Evolutionary conservation across 345 rosid genomes (phyloP).

Genomic region (Streptanthus diversifolius): DNA sequence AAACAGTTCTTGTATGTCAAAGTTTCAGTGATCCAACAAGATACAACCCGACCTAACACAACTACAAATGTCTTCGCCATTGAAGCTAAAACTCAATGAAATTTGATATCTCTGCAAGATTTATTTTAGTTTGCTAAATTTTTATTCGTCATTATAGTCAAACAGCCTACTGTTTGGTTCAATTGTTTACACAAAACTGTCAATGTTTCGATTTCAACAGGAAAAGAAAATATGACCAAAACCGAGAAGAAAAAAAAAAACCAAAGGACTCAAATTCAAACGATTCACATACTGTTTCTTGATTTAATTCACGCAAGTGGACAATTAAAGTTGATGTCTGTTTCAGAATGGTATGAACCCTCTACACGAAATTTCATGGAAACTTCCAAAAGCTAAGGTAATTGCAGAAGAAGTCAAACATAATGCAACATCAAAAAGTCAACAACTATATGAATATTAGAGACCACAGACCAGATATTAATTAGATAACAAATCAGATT

Average conservation of each 20-base stretch:
- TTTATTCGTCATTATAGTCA: slow-evolving; percentile 2
- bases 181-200: background rate
- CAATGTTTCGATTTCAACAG: background rate
- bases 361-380: slow-evolving; percentile 27
- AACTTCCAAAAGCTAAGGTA: slow-evolving; percentile 13
- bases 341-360: slow-evolving; percentile 9
- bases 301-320: slow-evolving; percentile 24
- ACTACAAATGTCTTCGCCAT: background rate
- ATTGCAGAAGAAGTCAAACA: slow-evolving; percentile 22
- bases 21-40: slow-evolving; percentile 10
- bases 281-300: background rate
- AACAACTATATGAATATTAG: slow-evolving; percentile 18
- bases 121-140: background rate
- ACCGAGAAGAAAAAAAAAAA: background rate
- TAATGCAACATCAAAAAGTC: background rate
- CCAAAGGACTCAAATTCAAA: background rate
- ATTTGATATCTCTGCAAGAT: background rate
- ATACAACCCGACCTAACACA: background rate
- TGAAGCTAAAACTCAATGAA: background rate
- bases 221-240: background rate
- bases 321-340: slow-evolving; percentile 24
- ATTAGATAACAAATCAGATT: background rate
- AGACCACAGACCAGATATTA: background rate
- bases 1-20: background rate
- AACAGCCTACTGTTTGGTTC: background rate